Conservation (phyloP, 140 eudicot species). For the Flaveria floridana region DNA sequence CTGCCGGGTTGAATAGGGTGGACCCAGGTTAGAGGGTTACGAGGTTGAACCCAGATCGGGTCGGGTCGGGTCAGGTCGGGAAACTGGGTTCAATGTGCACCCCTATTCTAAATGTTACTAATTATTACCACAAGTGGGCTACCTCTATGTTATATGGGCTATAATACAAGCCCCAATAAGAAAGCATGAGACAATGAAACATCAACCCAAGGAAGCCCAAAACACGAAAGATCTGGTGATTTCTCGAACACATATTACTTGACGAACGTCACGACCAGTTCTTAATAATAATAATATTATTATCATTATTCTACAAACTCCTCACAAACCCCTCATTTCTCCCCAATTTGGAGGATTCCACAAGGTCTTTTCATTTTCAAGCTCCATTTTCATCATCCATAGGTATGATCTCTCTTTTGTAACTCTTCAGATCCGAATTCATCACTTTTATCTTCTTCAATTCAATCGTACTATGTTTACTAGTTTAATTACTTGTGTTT, state of each 20-base stretch:
- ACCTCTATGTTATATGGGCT: no score
- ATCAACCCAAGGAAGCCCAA: neutral
- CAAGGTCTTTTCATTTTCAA: neutral
- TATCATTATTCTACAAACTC: neutral
- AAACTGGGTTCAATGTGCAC: no score
- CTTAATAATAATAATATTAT: no score
- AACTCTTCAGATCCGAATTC: conserved; percentile 1
- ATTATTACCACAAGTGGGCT: no score
- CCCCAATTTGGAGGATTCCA: neutral
- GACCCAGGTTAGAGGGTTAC: no score
- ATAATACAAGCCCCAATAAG: no score
- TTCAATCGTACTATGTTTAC: neutral
- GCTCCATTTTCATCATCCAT: neutral
- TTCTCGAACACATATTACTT: neutral
- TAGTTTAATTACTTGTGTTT: neutral
- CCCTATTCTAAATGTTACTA: no score
- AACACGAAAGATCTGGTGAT: neutral
- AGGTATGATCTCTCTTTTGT: neutral
- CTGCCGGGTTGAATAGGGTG: no score
- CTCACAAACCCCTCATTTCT: neutral
- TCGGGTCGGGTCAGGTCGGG: no score
- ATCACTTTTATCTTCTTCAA: neutral
- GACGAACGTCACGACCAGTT: neutral
- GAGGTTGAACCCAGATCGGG: no score
- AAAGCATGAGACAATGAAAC: neutral